Conservation (phyloP, 2,329 filamentous ascomycete genomes). For the Verticillium longisporum region DNA sequence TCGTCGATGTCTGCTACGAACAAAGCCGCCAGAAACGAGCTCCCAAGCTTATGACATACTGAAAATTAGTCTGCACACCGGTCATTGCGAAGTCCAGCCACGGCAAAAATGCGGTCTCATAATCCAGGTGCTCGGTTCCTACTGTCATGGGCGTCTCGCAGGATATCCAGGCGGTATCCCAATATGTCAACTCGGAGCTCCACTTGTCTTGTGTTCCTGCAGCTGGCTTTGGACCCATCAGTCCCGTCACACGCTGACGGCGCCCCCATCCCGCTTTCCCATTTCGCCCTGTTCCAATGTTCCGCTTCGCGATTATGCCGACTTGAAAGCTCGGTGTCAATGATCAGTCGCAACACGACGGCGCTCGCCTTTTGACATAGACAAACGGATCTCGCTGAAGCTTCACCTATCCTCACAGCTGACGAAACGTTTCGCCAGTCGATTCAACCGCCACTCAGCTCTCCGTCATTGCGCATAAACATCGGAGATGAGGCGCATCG, state of each 20-base stretch:
- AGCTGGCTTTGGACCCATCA: background rate
- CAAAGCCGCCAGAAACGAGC: background rate
- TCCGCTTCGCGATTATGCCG: background rate
- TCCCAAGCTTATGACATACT: background rate
- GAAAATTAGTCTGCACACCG: background rate
- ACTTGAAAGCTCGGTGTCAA: background rate
- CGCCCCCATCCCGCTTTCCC: background rate
- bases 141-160: background rate
- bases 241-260: background rate
- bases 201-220: background rate
- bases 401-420: background rate
- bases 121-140: too few species aligned
- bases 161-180: background rate
- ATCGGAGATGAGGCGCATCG: slow-evolving; percentile 28
- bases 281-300: background rate
- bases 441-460: background rate
- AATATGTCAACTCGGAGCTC: background rate
- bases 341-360: background rate
- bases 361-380: too few species aligned
- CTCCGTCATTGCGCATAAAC: slow-evolving; percentile 21
- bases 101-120: background rate
- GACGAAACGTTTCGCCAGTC: background rate
- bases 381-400: too few species aligned
- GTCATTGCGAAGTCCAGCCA: background rate
- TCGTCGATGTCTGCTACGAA: background rate